Conservation (phyloP, 257 asterid species). For the Parsonsia alboflavescens region DNA sequence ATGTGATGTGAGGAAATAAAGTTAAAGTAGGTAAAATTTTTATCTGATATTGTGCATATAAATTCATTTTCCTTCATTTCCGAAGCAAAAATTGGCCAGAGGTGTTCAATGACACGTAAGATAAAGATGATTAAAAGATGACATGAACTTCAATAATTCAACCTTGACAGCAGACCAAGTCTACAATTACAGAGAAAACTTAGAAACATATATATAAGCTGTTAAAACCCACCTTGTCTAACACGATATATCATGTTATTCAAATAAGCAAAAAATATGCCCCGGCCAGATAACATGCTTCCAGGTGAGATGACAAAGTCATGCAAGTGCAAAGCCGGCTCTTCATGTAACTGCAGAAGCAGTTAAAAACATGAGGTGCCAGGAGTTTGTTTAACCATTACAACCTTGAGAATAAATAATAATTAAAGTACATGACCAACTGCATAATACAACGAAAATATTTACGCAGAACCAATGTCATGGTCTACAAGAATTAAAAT, state of each 20-base stretch:
- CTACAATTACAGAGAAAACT: neutral
- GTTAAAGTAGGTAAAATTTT: neutral
- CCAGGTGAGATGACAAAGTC: constrained; percentile 44
- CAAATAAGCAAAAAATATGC: constrained; percentile 32
- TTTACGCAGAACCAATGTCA: neutral
- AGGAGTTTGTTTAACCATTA: neutral
- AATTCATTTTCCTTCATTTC: neutral
- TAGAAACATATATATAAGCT: neutral
- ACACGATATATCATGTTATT: constrained; percentile 40
- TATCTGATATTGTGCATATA: too few species aligned
- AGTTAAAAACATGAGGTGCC: constrained; percentile 10
- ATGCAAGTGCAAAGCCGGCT: constrained; percentile 53
- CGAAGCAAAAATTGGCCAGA: neutral
- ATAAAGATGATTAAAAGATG: neutral
- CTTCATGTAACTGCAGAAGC: constrained; percentile 61
- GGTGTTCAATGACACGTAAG: neutral
- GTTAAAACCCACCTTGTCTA: constrained; percentile 27
- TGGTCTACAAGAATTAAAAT: neutral
- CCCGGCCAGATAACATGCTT: constrained; percentile 38
- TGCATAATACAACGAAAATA: neutral
- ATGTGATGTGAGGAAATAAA: neutral
- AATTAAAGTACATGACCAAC: neutral
- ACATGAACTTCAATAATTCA: neutral
- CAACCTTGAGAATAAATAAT: neutral
- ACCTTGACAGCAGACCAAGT: neutral